Base-by-base conservation (phyloP, 345 rosid genomes). In the Pistacia integerrima region DNA sequence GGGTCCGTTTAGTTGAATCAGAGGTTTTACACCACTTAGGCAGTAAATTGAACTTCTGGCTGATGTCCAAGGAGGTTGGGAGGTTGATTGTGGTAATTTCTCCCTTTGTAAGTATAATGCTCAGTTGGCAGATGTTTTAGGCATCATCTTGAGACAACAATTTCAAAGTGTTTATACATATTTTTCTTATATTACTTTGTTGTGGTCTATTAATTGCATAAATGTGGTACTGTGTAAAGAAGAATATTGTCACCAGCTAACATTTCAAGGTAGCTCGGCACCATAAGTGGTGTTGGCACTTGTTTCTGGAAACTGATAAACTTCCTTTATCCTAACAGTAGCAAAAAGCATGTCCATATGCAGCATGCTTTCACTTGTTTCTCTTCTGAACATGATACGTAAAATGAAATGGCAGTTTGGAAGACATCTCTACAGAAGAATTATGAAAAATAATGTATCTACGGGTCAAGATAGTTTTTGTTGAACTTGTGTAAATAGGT, bases 1-100 rank as follows among this genome's bases (percentile, higher is more conserved):
- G 61, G 18, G 56, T 28, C 3, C 36, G 13, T 72, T 33, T 71
- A 36, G 44, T 17, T 71, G 52, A 72, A 46, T 25, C 6, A 5
- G 36, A 46, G 56, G 25, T 35, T 18, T n/a, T 55, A 36, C n/a
- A 70, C 36, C 36, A 2, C 11, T 71, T 57, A 57, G 49, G 64
- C 33, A 5, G n/a, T 28, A 12, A 46, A 73, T 36, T 2, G 30
- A 73, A 25, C 30, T 22, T 49, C 4, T 61, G 28, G 30, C n/a
- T 30, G 44, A 33, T 30, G 60, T 8, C 44, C 33, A 62, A 30
- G 12, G 33, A 25, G 13, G 67, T 30, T 46, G 16, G 57, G 28
- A 49, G 44, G 67, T 73, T 46, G 58, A 25, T 72, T 72, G 14
- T 61, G 8, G 67, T 1, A 73, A 44, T 48, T 60, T 17, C 44